Conservation (phyloP, 2,329 filamentous ascomycete genomes). For the Exophiala sp. region DNA sequence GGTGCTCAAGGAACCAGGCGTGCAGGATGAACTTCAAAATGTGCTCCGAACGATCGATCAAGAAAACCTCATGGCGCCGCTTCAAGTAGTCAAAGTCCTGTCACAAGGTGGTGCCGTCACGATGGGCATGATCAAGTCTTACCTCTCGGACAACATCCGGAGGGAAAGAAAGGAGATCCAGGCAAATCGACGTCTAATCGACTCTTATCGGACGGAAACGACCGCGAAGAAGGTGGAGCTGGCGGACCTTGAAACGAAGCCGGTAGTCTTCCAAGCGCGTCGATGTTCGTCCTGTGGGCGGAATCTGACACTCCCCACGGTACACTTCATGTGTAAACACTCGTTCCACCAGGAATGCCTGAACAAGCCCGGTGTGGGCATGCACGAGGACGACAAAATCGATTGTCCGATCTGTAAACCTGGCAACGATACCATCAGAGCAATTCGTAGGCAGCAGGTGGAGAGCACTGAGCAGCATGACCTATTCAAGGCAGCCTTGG, state of each 20-base stretch:
- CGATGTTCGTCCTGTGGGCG: slow-evolving; percentile 79
- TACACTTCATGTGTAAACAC: slow-evolving; percentile 97
- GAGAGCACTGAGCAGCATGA: slow-evolving; percentile 86
- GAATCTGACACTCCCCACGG: slow-evolving; percentile 77
- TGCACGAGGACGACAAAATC: slow-evolving; percentile 57
- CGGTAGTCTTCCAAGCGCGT: slow-evolving; percentile 84
- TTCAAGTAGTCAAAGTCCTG: slow-evolving; percentile 94
- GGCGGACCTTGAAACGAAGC: slow-evolving; percentile 70
- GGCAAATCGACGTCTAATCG: slow-evolving; percentile 75
- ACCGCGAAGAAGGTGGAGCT: slow-evolving; percentile 75
- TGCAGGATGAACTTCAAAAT: slow-evolving; percentile 67
- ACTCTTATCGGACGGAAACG: slow-evolving; percentile 80
- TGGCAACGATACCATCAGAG: slow-evolving; percentile 82
- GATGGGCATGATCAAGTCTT: slow-evolving; percentile 95
- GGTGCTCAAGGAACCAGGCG: slow-evolving; percentile 78
- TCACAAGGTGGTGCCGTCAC: slow-evolving; percentile 77
- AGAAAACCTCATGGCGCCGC: slow-evolving; percentile 87
- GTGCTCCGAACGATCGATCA: slow-evolving; percentile 84
- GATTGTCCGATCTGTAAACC: slow-evolving; percentile 85
- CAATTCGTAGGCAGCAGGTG: slow-evolving; percentile 79
- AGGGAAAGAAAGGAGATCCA: slow-evolving; percentile 83
- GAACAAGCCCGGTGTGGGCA: slow-evolving; percentile 47
- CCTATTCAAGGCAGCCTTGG: slow-evolving; percentile 77
- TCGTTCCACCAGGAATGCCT: slow-evolving; percentile 92
- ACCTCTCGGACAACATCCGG: slow-evolving; percentile 83